Evolutionary conservation across 1,139 yeast species (phyloP).

Genomic region (Hansenula lynferdii): DNA sequence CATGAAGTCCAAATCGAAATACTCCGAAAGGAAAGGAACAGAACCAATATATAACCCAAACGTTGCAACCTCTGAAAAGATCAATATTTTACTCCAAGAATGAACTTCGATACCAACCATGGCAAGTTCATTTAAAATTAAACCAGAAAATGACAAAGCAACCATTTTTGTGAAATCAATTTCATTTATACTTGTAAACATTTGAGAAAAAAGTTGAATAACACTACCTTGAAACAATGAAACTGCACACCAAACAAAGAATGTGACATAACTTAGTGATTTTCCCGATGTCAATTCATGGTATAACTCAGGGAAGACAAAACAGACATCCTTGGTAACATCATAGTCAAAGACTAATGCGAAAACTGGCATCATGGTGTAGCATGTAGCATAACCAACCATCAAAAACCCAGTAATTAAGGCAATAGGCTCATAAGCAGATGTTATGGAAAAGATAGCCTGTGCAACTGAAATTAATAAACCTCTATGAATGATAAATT

Average conservation of each 20-base stretch:
- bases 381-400: constrained; percentile 97
- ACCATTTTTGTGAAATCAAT: constrained; percentile 70
- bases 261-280: constrained; percentile 80
- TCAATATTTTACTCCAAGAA: constrained; percentile 83
- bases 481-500: constrained; percentile 95
- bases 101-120: constrained; percentile 94
- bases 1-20: constrained; percentile 70
- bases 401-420: constrained; percentile 93
- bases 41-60: constrained; percentile 63
- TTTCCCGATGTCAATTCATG: constrained; percentile 87
- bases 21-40: constrained; percentile 78
- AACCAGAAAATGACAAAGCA: constrained; percentile 73
- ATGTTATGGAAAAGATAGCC: constrained; percentile 83
- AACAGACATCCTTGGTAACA: constrained; percentile 84
- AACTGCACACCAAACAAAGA: constrained; percentile 86
- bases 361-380: constrained; percentile 98
- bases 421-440: constrained; percentile 89
- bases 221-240: constrained; percentile 84
- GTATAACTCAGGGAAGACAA: constrained; percentile 90
- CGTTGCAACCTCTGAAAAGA: constrained; percentile 68
- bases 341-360: constrained; percentile 89
- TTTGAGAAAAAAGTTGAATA: constrained; percentile 78
- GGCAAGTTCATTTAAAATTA: constrained; percentile 77
- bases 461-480: constrained; percentile 93
- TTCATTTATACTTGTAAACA: constrained; percentile 58